Evolutionary conservation across 371 early-diverging fungal genomes (phyloP).

Genomic region (Syncephalastrum racemosum): DNA sequence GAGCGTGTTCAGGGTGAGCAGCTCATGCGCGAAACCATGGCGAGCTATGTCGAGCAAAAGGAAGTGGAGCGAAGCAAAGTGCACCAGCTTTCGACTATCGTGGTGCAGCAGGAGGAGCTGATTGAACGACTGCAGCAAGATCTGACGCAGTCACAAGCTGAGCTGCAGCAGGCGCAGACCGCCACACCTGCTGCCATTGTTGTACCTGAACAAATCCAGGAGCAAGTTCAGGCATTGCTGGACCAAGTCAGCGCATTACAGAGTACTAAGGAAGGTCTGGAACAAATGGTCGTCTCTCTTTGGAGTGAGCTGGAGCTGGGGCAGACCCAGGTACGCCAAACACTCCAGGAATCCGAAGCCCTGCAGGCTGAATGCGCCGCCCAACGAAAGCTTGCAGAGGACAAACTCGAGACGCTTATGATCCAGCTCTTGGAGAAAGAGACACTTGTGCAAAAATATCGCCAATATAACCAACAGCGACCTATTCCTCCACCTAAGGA

Average conservation of each 20-base stretch:
- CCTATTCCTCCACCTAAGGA: background rate
- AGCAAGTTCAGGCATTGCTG: background rate
- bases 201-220: background rate
- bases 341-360: background rate
- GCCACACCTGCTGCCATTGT: background rate
- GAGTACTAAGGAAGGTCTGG: constrained; percentile 10
- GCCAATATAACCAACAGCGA: background rate
- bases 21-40: constrained; percentile 9
- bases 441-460: constrained; percentile 10
- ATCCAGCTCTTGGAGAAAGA: constrained; percentile 19
- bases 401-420: constrained; percentile 18
- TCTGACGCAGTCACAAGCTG: constrained; percentile 2
- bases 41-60: constrained; percentile 17
- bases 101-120: constrained; percentile 33
- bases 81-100: constrained; percentile 24
- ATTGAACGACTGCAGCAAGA: constrained; percentile 17
- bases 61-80: constrained; percentile 18
- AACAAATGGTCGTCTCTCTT: constrained; percentile 10
- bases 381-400: constrained; percentile 16
- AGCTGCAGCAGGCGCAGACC: constrained; percentile 16
- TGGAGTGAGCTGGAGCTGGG: constrained; percentile 9
- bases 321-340: constrained; percentile 6
- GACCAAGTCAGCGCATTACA: background rate
- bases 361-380: constrained; percentile 10
- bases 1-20: constrained; percentile 18